These are phyloP conservation scores for Pharnaceum exiguum DNA, from an alignment of 148 eudicot species.

Conservation along the genomic window DNA sequence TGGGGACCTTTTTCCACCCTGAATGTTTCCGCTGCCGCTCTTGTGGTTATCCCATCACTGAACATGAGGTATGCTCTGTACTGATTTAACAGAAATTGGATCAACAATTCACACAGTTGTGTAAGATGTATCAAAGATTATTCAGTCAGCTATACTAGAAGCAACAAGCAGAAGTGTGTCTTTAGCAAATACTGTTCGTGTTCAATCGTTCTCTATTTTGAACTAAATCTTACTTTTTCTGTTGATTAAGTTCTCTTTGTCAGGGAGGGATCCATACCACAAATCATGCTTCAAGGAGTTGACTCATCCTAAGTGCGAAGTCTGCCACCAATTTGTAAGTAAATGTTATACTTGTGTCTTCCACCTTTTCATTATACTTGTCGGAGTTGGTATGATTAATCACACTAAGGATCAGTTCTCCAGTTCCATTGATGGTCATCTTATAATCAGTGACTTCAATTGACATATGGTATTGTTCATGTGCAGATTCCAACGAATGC, in stretches of 20 bases:
- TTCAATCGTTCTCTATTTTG: not conserved
- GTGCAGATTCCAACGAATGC: conserved; percentile 87
- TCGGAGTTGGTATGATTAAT: not conserved
- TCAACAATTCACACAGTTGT: too few relatives aligned
- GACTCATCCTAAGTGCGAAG: conserved; percentile 91
- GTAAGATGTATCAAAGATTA: too few relatives aligned
- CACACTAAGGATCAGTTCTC: not conserved
- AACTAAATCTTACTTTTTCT: conserved; percentile 43
- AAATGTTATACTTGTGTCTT: conserved; percentile 5
- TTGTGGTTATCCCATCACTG: conserved; percentile 77
- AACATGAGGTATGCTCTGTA: conserved; percentile 62
- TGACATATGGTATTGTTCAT: not conserved
- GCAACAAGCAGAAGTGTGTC: too few relatives aligned
- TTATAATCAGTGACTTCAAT: not conserved
- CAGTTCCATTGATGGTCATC: not conserved
- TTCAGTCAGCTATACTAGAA: too few relatives aligned
- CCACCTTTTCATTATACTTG: not conserved
- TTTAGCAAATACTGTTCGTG: not conserved
- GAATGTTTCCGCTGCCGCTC: conserved; percentile 83
- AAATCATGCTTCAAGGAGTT: conserved; percentile 86
- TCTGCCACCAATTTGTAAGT: conserved; percentile 91
- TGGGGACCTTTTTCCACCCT: conserved; percentile 87
- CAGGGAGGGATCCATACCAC: conserved; percentile 91
- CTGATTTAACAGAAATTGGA: too few relatives aligned
- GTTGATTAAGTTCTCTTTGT: conserved; percentile 89